phyloP scores from a whole-genome alignment of 2,329 filamentous ascomycete species.

The Paecilomyces fulvus region DNA sequence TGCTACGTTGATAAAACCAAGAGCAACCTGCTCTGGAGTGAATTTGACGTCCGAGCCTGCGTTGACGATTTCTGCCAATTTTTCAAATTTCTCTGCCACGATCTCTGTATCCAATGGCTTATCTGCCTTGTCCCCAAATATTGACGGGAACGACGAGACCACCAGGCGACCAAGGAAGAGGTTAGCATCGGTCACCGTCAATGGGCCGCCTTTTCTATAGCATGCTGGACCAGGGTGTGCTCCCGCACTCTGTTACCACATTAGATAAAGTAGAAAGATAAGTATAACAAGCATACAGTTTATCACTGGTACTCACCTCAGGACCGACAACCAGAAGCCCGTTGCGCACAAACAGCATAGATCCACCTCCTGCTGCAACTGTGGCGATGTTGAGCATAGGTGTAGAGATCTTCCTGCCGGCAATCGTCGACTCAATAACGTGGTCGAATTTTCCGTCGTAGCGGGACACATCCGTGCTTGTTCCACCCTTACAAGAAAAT shows the following conservation, averaged over 20 bases:
- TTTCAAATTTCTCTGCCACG: conserved; percentile 61
- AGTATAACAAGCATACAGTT: neutral
- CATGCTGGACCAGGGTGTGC: conserved; percentile 86
- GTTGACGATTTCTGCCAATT: conserved; percentile 70
- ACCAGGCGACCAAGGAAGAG: conserved; percentile 72
- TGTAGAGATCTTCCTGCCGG: conserved; percentile 83
- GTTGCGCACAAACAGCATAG: conserved; percentile 70
- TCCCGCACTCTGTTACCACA: conserved; percentile 55
- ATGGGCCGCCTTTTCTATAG: conserved; percentile 78
- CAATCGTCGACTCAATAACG: conserved; percentile 84
- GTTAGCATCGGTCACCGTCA: conserved; percentile 88
- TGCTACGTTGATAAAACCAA: conserved; percentile 35
- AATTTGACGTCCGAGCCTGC: conserved; percentile 40
- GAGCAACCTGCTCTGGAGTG: conserved; percentile 27
- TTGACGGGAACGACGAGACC: conserved; percentile 86
- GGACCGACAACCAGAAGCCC: conserved; percentile 84
- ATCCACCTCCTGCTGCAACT: conserved; percentile 70
- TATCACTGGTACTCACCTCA: conserved; percentile 35
- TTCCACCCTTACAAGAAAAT: conserved; percentile 83
- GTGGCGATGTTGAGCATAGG: conserved; percentile 90
- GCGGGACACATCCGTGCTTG: conserved; percentile 75
- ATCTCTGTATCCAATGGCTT: conserved; percentile 65
- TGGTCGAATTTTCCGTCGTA: conserved; percentile 84
- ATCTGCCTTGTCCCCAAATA: conserved; percentile 78
- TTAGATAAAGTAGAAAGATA: neutral